Evolutionary conservation across 257 asterid genomes (phyloP), one percentile per base, ranked within the genome.

Genomic region (Rehmannia glutinosa): DNA sequence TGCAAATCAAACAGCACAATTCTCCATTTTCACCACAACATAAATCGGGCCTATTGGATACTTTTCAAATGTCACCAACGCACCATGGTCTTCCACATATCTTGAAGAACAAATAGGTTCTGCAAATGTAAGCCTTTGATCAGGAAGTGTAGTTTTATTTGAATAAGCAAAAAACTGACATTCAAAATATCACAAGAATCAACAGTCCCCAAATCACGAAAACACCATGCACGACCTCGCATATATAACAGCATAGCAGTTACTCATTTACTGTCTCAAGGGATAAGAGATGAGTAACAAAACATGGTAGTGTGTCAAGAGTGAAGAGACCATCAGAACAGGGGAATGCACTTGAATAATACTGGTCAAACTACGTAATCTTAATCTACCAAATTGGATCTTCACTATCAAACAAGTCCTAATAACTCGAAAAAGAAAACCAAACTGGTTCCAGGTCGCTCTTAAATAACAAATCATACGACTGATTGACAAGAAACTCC

Each of bases 91-190:
- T 42, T 19, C 72, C 41, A 52, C 36, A 47, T 15, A 59, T 64
- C 62, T 57, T 53, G 36, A 36, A 43, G 43, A 51, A 62, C 25
- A 57, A 62, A 54, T 28, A 36, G 7, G 58, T 28, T 42, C 75
- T 62, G 77, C 73, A 77, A 59, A 75, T 45, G 50, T 53, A 51
- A 74, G 59, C 59, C 39, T 55, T 28, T 7, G 10, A 69, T 82
- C 41, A 78, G 73, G 15, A 51, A 38, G 11, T 16, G 62, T 23
- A 59, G 36, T 33, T 25, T 24, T 42, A 50, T 49, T 51, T 15
- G 4, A 30, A 62, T 20, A 38, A 42, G 64, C 47, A 53, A 51
- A 33, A 51, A 25, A 3, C 49, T 11, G 33, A 56, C 30, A 62
- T 64, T 28, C 23, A 24, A 66, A 42, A 16, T 12, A 73, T n/a